Percentiles rank a stretch among this genome's conserved stretches.
Conservation (phyloP, 2,329 filamentous ascomycete genomes). For the Aaosphaeria pasadenensis region DNA sequence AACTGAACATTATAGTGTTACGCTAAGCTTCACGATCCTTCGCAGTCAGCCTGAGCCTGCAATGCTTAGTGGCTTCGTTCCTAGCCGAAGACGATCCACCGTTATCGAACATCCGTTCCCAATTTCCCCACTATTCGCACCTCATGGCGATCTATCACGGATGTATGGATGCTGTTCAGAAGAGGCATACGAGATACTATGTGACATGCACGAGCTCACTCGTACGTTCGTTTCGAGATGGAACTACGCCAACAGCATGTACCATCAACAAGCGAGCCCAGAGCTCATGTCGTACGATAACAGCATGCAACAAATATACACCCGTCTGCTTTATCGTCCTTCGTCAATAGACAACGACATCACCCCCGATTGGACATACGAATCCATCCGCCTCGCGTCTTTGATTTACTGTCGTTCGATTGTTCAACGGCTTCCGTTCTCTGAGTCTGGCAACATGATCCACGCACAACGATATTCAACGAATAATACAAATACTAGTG, state of each 20-base stretch:
- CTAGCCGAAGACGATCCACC: slow-evolving; percentile 5
- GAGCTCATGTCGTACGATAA: slow-evolving; percentile 17
- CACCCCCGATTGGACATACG: slow-evolving; percentile 28
- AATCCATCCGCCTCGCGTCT: slow-evolving; percentile 27
- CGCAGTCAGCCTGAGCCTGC: slow-evolving; percentile 17
- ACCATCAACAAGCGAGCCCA: slow-evolving; percentile 3
- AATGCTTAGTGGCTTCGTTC: slow-evolving; percentile 14
- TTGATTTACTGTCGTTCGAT: slow-evolving; percentile 30
- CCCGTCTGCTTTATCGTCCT: slow-evolving; percentile 13
- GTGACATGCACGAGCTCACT: slow-evolving; percentile 25
- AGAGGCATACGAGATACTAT: slow-evolving; percentile 19
- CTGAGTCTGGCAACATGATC: slow-evolving; percentile 17
- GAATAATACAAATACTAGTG: slow-evolving; percentile 6
- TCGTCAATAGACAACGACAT: slow-evolving; percentile 8
- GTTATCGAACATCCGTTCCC: slow-evolving; percentile 4
- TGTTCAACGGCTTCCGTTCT: slow-evolving; percentile 21
- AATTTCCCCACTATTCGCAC: slow-evolving; percentile 22
- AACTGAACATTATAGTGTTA: slow-evolving; percentile 11
- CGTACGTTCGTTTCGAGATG: slow-evolving; percentile 16
- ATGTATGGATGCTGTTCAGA: slow-evolving; percentile 18
- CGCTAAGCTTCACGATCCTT: slow-evolving; percentile 21
- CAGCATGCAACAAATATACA: slow-evolving; percentile 23
- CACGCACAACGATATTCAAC: slow-evolving; percentile 9
- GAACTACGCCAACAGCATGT: slow-evolving; percentile 8
- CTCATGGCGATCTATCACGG: slow-evolving; percentile 11